These are phyloP conservation scores for Kodamaea derodonti DNA, from an alignment of 1,139 yeast genomes.

Conservation along the genomic window DNA sequence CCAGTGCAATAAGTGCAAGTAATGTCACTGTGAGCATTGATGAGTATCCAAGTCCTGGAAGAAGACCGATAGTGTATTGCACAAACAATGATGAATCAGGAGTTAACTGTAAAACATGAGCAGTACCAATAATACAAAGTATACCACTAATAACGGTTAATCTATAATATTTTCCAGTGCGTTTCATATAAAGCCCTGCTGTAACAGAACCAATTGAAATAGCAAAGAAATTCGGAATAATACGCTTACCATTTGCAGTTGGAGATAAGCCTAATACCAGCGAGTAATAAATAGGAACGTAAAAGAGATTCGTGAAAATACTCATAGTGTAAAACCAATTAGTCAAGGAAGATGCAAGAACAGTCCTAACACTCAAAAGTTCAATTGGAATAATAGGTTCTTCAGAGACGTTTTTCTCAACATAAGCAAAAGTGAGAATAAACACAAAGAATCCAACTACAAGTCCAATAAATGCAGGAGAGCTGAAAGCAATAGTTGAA, in stretches of 20 bases:
- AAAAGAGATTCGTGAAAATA: constrained; percentile 52
- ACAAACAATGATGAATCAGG: constrained; percentile 38
- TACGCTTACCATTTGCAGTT: constrained; percentile 58
- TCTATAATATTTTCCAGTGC: constrained; percentile 62
- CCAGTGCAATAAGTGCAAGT: constrained; percentile 22
- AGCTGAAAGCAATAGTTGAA: constrained; percentile 41
- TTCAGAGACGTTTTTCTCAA: constrained; percentile 51
- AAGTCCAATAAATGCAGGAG: constrained; percentile 30
- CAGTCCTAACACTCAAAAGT: constrained; percentile 53
- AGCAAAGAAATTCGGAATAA: constrained; percentile 66
- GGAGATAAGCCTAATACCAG: constrained; percentile 55
- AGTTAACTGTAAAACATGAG: constrained; percentile 33
- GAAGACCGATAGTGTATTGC: constrained; percentile 14
- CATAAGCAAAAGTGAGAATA: constrained; percentile 37
- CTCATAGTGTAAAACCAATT: constrained; percentile 65
- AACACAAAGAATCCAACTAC: constrained; percentile 17
- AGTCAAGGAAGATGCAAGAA: constrained; percentile 60
- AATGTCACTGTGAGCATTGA: constrained; percentile 21
- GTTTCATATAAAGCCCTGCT: constrained; percentile 66
- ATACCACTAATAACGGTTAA: constrained; percentile 45
- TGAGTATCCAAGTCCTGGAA: constrained; percentile 21
- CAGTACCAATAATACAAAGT: constrained; percentile 44
- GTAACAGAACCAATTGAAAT: constrained; percentile 65
- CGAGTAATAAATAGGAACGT: constrained; percentile 61
- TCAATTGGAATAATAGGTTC: constrained; percentile 69